Base-by-base conservation (phyloP, 2,329 filamentous ascomycete genomes). In the Claviceps digitariae region DNA sequence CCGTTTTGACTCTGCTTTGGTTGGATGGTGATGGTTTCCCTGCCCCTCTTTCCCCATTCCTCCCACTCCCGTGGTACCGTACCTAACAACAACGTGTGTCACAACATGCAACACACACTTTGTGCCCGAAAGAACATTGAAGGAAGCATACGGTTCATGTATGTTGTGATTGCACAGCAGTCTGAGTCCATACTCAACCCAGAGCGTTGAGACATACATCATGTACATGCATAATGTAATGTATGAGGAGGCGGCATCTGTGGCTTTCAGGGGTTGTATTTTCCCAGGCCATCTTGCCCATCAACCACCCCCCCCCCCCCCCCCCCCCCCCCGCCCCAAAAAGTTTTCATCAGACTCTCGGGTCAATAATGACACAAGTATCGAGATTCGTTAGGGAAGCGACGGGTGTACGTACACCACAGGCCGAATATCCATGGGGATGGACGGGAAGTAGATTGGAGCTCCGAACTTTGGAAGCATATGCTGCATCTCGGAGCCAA, bases 121-220 rank as follows among this genome's bases (percentile, higher is more conserved):
- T 29, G 23, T 41, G 36, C 48, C 23, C 29, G 23, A 41, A 41
- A 50, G 36, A 50, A 50, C 23, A 41, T 40, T 10, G 9, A 41
- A 20, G 48, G 36, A 50, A 50, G 48, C 48, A 25, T 27, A 50
- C 27, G 23, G 36, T 50, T 50, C 36, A 40, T 50, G 48, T 50
- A 15, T 23, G 21, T 40, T 29, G 23, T 21, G 36, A 50, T 41
- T 27, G 36, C 31, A 49, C 47, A 38, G 34, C 20, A 8, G 12
- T 38, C 47, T 38, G 21, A 25, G 15, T 13, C 23, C 21, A 17
- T 7, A 15, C 2, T 25, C 31, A 15, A 27, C 34, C 15, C 36
- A 27, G 34, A 40, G 34, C 34, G 21, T 40, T 50, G 48, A 50
- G 48, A 50, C 48, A 38, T 36, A 23, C 29, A 34, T 46, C 15